Percentiles rank a stretch among this genome's conserved stretches.
Evolutionary conservation across 805 yeast genomes (phyloP).

Genomic region (Myxozyma neglecta): DNA sequence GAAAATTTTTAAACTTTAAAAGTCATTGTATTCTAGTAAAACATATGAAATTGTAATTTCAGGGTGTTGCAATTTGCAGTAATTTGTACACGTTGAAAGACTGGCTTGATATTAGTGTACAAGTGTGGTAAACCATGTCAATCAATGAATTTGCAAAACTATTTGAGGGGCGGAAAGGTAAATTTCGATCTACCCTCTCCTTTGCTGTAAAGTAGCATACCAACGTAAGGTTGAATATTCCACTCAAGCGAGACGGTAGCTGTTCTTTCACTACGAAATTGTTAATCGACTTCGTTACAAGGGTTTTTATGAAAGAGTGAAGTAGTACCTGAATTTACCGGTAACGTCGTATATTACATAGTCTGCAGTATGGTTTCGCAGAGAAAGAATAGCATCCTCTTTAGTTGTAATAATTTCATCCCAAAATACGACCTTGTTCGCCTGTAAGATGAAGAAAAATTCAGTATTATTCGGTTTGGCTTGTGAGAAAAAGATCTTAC

Average conservation of each 20-base stretch:
- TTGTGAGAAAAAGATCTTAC: constrained; percentile 4
- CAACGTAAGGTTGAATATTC: constrained; percentile 91
- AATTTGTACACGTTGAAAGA: no score
- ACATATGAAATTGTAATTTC: no score
- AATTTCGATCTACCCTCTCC: constrained; percentile 18
- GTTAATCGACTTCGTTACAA: background rate
- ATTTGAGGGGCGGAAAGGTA: constrained; percentile 16
- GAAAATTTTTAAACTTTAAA: no score
- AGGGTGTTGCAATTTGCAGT: no score
- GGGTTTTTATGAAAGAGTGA: background rate
- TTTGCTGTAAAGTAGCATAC: constrained; percentile 56
- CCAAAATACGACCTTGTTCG: constrained; percentile 79
- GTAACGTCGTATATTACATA: constrained; percentile 88
- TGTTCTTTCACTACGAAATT: constrained; percentile 54
- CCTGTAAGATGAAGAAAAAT: constrained; percentile 34
- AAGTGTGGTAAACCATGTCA: background rate
- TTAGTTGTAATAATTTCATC: constrained; percentile 69
- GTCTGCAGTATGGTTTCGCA: constrained; percentile 60
- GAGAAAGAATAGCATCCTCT: constrained; percentile 57
- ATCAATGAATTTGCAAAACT: background rate
- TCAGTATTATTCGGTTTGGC: background rate
- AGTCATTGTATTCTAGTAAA: no score
- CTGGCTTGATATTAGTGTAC: no score
- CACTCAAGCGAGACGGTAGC: constrained; percentile 75
- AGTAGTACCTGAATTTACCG: constrained; percentile 44